A percentile compares a stretch with the other conserved stretches of the same genome.
phyloP scores from a whole-genome alignment of 2,329 filamentous ascomycete species.

The Microcyclospora pomicola region DNA sequence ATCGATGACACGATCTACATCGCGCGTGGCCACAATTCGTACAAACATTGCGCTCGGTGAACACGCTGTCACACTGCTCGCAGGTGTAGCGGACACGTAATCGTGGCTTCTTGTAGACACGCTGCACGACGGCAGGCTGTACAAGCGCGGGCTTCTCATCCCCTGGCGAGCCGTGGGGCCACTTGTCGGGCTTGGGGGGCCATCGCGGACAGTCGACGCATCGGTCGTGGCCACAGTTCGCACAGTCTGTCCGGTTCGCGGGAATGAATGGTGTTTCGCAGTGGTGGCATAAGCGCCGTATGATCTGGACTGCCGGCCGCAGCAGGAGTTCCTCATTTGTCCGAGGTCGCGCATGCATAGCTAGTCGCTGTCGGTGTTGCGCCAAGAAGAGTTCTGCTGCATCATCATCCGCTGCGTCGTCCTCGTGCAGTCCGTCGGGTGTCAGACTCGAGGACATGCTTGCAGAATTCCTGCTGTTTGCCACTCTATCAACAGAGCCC shows the following conservation, averaged over 20 bases:
- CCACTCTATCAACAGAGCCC: no score
- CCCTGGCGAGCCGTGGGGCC: constrained; percentile 55
- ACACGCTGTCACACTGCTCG: constrained; percentile 48
- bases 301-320: constrained; percentile 56
- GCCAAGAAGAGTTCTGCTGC: background rate
- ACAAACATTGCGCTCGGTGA: constrained; percentile 32
- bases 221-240: constrained; percentile 54
- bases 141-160: constrained; percentile 33
- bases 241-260: constrained; percentile 32
- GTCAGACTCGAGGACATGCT: background rate
- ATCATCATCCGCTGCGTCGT: constrained; percentile 2
- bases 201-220: constrained; percentile 72
- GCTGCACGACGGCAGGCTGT: constrained; percentile 11
- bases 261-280: constrained; percentile 32
- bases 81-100: constrained; percentile 39
- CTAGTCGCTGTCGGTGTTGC: constrained; percentile 9
- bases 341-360: constrained; percentile 3
- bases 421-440: constrained; percentile 1
- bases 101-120: constrained; percentile 32
- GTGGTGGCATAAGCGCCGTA: constrained; percentile 65
- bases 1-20: no score
- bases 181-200: constrained; percentile 58
- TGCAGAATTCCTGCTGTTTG: background rate
- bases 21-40: no score
- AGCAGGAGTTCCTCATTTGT: constrained; percentile 35